A percentile compares a stretch with the other conserved stretches of the same genome.
Conservation (phyloP, 345 rosid genomes). For the Passiflora organensis region DNA sequence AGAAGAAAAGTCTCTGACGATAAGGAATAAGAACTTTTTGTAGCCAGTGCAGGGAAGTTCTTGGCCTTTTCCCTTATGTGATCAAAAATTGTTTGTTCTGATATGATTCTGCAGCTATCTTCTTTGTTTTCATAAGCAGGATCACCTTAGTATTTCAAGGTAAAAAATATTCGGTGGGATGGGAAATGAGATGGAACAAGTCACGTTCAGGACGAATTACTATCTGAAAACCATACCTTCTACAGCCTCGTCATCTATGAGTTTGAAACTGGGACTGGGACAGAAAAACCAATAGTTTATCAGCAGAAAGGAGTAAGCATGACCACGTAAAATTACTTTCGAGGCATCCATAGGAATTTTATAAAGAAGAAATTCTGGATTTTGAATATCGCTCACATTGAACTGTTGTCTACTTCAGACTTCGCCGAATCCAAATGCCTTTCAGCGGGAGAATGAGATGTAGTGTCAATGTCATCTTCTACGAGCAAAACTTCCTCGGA, state of each 20-base stretch:
- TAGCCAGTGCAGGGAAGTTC: conserved; percentile 45
- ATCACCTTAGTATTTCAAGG: conserved; percentile 29
- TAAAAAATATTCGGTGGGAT: conserved; percentile 10
- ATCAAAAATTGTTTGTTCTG: conserved; percentile 60
- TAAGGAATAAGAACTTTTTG: conserved; percentile 30
- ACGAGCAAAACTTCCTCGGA: conserved; percentile 29
- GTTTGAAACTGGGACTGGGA: conserved; percentile 91
- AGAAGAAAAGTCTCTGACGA: conserved; percentile 36
- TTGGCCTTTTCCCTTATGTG: conserved; percentile 84
- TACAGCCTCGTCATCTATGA: conserved; percentile 70
- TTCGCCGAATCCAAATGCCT: conserved; percentile 18
- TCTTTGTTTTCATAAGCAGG: conserved; percentile 32
- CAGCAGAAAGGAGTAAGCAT: not conserved
- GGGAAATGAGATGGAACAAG: not conserved
- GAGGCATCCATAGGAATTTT: too few species aligned
- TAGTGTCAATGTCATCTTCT: conserved; percentile 36
- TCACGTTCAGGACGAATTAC: not conserved
- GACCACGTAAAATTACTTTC: not conserved
- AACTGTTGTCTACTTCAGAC: conserved; percentile 20
- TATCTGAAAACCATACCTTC: conserved; percentile 42
- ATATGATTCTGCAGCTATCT: conserved; percentile 45
- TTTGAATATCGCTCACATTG: conserved; percentile 32
- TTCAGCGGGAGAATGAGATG: conserved; percentile 18
- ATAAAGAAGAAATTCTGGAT: not conserved
- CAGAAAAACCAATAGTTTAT: conserved; percentile 13